Conservation (phyloP, 2,329 filamentous ascomycete species). For the Epichloe brachyelytri region DNA sequence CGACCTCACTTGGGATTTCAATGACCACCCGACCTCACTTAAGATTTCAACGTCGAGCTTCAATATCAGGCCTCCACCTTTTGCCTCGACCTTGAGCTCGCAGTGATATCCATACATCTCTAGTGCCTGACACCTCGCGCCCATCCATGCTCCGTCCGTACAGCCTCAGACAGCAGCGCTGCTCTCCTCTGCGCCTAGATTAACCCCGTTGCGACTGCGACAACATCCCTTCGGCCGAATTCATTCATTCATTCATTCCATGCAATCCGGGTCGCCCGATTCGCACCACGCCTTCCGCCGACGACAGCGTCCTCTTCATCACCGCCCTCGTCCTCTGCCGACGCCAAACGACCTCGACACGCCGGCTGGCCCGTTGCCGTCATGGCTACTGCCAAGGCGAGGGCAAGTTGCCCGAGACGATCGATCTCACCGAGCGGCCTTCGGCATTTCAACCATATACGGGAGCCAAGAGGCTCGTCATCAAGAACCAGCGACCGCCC, state of each 20-base stretch:
- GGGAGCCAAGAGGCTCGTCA: conserved; percentile 75
- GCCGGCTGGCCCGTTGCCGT: conserved; percentile 10
- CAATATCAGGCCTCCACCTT: too few species aligned
- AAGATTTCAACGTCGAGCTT: too few species aligned
- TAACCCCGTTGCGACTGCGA: background rate
- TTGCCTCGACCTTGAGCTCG: background rate
- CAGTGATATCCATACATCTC: background rate
- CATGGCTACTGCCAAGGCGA: conserved; percentile 25
- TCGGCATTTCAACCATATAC: conserved; percentile 55
- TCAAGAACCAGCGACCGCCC: conserved; percentile 73
- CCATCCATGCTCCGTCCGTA: too few species aligned
- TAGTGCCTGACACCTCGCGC: too few species aligned
- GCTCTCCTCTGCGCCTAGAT: too few species aligned
- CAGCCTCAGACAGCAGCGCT: too few species aligned
- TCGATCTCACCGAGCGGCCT: conserved; percentile 21
- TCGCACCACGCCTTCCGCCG: conserved; percentile 23
- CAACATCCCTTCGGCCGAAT: background rate
- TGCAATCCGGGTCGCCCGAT: conserved; percentile 21
- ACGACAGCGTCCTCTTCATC: conserved; percentile 24
- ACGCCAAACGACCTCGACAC: conserved; percentile 21
- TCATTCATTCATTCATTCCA: conserved; percentile 10
- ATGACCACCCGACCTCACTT: too few species aligned
- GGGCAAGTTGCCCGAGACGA: conserved; percentile 27
- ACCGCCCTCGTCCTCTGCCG: conserved; percentile 12
- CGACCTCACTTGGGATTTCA: too few species aligned